These are phyloP conservation scores for Ochetophila trinervis DNA, from an alignment of 306 rosid genomes.

Conservation along the genomic window DNA sequence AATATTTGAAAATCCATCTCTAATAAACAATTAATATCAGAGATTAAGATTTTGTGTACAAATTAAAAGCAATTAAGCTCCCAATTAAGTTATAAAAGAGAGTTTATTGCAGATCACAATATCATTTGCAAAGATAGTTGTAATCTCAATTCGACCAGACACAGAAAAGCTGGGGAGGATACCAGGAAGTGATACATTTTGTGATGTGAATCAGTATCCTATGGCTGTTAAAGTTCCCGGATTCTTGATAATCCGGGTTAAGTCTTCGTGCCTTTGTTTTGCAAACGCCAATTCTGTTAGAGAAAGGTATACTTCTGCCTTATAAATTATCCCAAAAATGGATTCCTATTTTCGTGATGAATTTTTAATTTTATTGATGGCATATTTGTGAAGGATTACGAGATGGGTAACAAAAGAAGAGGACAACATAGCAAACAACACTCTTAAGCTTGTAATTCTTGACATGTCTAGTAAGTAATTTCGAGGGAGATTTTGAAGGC, in stretches of 20 bases:
- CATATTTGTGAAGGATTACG: conserved; percentile 35
- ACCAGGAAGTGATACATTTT: conserved; percentile 65
- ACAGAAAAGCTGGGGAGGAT: conserved; percentile 67
- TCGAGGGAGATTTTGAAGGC: background rate
- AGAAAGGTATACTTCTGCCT: conserved; percentile 46
- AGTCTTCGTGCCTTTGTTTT: conserved; percentile 72
- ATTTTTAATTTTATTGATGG: background rate
- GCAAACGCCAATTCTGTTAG: conserved; percentile 73
- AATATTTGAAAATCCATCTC: too few relatives aligned
- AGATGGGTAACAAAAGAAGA: conserved; percentile 41
- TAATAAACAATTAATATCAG: too few relatives aligned
- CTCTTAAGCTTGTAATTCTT: conserved; percentile 47
- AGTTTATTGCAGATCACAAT: conserved; percentile 49
- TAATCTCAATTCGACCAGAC: conserved; percentile 64
- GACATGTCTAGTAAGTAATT: conserved; percentile 64
- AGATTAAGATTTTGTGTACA: background rate
- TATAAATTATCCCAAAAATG: too few relatives aligned
- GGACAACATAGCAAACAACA: conserved; percentile 31
- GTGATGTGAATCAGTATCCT: conserved; percentile 66
- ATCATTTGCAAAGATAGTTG: conserved; percentile 68
- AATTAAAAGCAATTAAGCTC: too few relatives aligned
- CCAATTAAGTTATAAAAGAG: too few relatives aligned
- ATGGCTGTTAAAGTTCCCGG: conserved; percentile 73
- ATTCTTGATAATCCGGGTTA: conserved; percentile 50
- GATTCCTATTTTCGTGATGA: too few relatives aligned